Evolutionary conservation across 371 early-diverging fungal genomes (phyloP).

Genomic region (Mortierella sp.): DNA sequence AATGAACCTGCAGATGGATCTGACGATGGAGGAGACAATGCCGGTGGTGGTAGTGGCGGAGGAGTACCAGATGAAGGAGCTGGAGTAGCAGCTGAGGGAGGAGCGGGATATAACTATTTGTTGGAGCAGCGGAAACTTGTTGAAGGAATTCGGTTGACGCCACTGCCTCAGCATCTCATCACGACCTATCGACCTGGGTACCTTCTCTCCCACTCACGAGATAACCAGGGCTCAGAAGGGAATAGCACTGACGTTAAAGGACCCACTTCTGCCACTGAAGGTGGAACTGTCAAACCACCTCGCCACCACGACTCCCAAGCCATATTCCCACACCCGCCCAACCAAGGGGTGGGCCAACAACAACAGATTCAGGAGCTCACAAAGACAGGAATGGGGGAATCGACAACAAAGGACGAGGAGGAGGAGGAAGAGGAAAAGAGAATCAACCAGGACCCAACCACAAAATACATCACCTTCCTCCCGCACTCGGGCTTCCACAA

Average conservation of each 20-base stretch:
- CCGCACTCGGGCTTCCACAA: conserved; percentile 74
- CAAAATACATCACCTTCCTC: conserved; percentile 63
- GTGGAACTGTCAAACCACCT: neutral
- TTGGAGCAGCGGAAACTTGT: conserved; percentile 32
- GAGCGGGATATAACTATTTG: conserved; percentile 16
- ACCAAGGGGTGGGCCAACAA: too few relatives aligned
- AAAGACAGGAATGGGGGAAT: too few relatives aligned
- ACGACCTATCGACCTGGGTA: conserved; percentile 42
- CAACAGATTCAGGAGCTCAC: too few relatives aligned
- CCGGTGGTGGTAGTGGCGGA: neutral
- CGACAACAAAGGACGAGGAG: neutral
- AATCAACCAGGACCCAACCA: conserved; percentile 28
- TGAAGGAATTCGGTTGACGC: conserved; percentile 26
- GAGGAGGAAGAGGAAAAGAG: neutral
- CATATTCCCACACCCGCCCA: neutral
- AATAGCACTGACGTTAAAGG: neutral
- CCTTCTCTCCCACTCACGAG: neutral
- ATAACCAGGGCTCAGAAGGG: neutral
- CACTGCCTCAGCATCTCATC: conserved; percentile 40
- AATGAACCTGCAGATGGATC: neutral
- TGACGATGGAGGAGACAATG: neutral
- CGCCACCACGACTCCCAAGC: neutral
- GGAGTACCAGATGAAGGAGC: neutral
- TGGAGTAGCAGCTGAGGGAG: neutral
- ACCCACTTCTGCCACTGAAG: too few relatives aligned